These are phyloP conservation scores for Saitozyma sp. DNA, from an alignment of 768 basidiomycete species.

Conservation along the genomic window DNA sequence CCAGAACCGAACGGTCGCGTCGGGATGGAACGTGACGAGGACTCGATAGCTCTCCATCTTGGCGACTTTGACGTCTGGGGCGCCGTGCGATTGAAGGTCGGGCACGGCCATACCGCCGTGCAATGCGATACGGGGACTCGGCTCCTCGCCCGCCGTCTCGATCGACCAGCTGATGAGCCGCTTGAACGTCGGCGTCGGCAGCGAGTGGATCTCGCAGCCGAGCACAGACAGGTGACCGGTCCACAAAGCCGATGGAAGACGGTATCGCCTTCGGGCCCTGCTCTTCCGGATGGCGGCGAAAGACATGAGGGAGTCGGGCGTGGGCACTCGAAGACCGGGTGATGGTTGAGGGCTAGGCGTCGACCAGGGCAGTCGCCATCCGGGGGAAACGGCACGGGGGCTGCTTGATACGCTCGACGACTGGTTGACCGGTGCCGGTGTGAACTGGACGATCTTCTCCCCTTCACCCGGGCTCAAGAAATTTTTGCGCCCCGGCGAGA, in stretches of 20 bases:
- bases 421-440: constrained; percentile 46
- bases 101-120: constrained; percentile 47
- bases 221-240: constrained; percentile 44
- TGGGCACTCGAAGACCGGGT: constrained; percentile 29
- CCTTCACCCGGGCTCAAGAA: constrained; percentile 44
- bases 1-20: constrained; percentile 69
- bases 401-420: constrained; percentile 5
- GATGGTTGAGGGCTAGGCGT: constrained; percentile 21
- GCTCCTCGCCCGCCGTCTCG: constrained; percentile 59
- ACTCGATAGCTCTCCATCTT: constrained; percentile 62
- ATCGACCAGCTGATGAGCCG: constrained; percentile 55
- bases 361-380: constrained; percentile 49
- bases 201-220: constrained; percentile 44
- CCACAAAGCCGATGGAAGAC: constrained; percentile 49
- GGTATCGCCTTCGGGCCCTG: constrained; percentile 27
- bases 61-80: constrained; percentile 47
- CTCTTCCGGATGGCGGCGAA: constrained; percentile 14
- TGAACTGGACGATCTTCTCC: constrained; percentile 48
- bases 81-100: constrained; percentile 41
- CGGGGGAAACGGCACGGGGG: constrained; percentile 7
- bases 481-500: constrained; percentile 47
- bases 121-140: constrained; percentile 52
- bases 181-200: constrained; percentile 56
- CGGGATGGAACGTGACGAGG: constrained; percentile 64
- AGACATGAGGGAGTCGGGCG: constrained; percentile 33